A percentile compares a stretch with the other conserved stretches of the same genome.
Conservation (phyloP, 2,329 filamentous ascomycete genomes). For the Aspergillus fijiensis region DNA sequence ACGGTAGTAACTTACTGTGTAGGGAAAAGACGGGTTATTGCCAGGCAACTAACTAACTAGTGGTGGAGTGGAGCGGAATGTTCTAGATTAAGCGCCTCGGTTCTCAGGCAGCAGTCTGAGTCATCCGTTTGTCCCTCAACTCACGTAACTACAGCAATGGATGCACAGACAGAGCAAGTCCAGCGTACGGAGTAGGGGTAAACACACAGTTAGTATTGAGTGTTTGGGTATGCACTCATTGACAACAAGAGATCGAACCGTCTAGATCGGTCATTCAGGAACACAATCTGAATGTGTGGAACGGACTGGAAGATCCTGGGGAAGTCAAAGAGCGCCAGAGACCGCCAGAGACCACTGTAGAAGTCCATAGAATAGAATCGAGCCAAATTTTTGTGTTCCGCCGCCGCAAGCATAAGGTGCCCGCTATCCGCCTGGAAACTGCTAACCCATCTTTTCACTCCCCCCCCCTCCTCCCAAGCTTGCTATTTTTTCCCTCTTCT, state of each 20-base stretch:
- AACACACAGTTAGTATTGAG: too few species aligned
- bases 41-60: neutral
- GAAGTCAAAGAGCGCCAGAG: slow-evolving; percentile 10
- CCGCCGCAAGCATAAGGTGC: slow-evolving; percentile 29
- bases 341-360: slow-evolving; percentile 30
- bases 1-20: neutral
- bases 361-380: slow-evolving; percentile 38
- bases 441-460: neutral
- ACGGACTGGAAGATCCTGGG: slow-evolving; percentile 17
- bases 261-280: slow-evolving; percentile 4
- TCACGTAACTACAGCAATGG: too few species aligned
- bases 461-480: neutral
- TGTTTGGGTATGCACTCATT: too few species aligned
- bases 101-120: slow-evolving; percentile 1
- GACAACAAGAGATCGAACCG: neutral
- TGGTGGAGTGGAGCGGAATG: slow-evolving; percentile 32
- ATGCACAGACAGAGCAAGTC: too few species aligned
- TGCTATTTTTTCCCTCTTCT: slow-evolving; percentile 18
- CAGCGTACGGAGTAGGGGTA: too few species aligned
- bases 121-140: too few species aligned
- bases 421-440: slow-evolving; percentile 18
- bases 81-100: slow-evolving; percentile 33
- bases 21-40: slow-evolving; percentile 16
- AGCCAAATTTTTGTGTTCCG: slow-evolving; percentile 29
- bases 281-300: slow-evolving; percentile 3